These are phyloP conservation scores for Phytophthora foliorum DNA, from an alignment of 352 stramenopile genomes.

Conservation along the genomic window DNA sequence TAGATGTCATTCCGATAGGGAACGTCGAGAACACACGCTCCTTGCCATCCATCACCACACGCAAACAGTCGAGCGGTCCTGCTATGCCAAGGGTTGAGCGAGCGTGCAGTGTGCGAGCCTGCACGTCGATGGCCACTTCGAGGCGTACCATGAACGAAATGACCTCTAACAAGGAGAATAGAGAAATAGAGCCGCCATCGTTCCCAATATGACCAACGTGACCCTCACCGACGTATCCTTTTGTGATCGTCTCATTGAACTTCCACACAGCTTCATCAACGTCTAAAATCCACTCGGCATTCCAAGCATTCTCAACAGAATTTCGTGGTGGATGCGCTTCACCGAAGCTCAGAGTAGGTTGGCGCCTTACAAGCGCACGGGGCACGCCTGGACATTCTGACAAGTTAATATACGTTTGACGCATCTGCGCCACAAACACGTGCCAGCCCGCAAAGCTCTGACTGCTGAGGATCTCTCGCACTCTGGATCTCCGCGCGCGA, in stretches of 20 bases:
- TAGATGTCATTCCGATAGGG: constrained; percentile 51
- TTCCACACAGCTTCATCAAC: constrained; percentile 62
- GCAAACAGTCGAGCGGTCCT: constrained; percentile 35
- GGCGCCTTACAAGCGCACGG: not conserved
- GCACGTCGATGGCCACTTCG: constrained; percentile 41
- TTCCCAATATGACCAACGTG: not conserved
- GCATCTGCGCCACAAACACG: constrained; percentile 64
- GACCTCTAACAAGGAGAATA: constrained; percentile 50
- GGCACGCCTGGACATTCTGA: constrained; percentile 12
- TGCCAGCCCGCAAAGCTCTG: constrained; percentile 60
- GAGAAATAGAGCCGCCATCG: constrained; percentile 31
- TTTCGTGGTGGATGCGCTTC: constrained; percentile 26
- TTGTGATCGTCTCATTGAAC: constrained; percentile 9
- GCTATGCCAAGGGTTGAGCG: constrained; percentile 39
- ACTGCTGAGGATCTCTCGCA: constrained; percentile 56
- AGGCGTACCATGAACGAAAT: constrained; percentile 55
- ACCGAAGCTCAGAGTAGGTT: constrained; percentile 11
- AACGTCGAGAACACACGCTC: constrained; percentile 63
- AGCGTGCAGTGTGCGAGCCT: constrained; percentile 41
- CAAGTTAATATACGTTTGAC: constrained; percentile 56
- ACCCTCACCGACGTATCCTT: not conserved
- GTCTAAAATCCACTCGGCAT: constrained; percentile 62
- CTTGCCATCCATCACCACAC: constrained; percentile 61
- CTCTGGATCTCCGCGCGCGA: constrained; percentile 41
- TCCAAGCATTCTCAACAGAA: constrained; percentile 52